Percentiles rank a stretch among this genome's conserved stretches.
These are phyloP conservation scores for Fusarium gaditjirri DNA, from an alignment of 2,329 filamentous ascomycete genomes.

Conservation along the genomic window DNA sequence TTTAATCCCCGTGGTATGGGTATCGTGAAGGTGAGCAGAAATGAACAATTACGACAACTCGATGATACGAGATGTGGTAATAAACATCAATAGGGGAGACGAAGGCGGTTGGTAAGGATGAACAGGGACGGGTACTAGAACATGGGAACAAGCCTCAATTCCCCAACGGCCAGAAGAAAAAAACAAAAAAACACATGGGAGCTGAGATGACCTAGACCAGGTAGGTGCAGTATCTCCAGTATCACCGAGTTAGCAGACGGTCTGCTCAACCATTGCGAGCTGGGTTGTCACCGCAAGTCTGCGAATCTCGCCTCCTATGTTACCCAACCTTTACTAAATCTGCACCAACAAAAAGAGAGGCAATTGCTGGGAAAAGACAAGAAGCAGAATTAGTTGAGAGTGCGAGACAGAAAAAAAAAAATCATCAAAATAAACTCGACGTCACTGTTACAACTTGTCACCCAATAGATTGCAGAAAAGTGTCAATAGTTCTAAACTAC, in stretches of 20 bases:
- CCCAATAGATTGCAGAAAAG: constrained; percentile 9
- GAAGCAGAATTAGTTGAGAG: constrained; percentile 1
- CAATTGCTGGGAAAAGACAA: neutral
- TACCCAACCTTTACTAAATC: constrained; percentile 2
- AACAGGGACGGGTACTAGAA: neutral
- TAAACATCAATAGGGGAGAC: constrained; percentile 20
- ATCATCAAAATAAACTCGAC: constrained; percentile 3
- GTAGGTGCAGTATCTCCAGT: constrained; percentile 5
- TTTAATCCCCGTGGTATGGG: constrained; percentile 31
- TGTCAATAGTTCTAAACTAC: neutral
- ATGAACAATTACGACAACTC: constrained; percentile 42
- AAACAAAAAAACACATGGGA: constrained; percentile 26
- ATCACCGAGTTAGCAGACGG: constrained; percentile 11
- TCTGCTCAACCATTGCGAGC: constrained; percentile 6
- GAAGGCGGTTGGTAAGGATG: neutral
- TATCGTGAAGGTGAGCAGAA: constrained; percentile 29
- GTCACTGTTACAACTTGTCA: constrained; percentile 27
- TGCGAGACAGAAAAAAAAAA: neutral
- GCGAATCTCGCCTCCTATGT: neutral
- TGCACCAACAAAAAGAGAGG: constrained; percentile 8
- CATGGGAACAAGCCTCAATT: constrained; percentile 30
- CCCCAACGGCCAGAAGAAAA: constrained; percentile 24
- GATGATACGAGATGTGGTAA: constrained; percentile 27
- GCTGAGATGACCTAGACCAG: constrained; percentile 19
- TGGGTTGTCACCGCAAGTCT: constrained; percentile 24